phyloP scores from a whole-genome alignment of 2,329 filamentous ascomycete genomes.

The Cercospora sp. region DNA sequence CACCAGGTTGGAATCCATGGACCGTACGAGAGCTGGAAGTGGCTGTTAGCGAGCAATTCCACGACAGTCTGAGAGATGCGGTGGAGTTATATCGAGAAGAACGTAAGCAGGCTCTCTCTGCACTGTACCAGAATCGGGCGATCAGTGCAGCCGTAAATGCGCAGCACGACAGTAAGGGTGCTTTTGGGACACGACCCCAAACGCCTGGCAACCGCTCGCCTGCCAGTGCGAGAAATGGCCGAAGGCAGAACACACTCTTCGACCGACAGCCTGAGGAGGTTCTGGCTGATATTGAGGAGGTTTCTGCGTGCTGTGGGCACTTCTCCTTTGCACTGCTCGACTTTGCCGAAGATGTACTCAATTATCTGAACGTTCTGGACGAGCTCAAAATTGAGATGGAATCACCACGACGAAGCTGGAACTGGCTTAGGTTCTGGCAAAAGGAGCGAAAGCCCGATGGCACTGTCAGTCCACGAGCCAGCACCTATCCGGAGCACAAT shows the following conservation, averaged over 20 bases:
- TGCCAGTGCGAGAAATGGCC: conserved; percentile 12
- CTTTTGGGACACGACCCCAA: conserved; percentile 48
- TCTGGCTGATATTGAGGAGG: conserved; percentile 93
- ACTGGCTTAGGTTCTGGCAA: conserved; percentile 82
- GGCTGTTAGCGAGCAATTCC: conserved; percentile 75
- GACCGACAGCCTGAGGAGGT: conserved; percentile 56
- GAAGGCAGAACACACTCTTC: conserved; percentile 25
- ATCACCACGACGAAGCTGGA: conserved; percentile 66
- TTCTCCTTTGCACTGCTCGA: conserved; percentile 91
- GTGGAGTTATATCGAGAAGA: conserved; percentile 76
- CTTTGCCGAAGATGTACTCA: conserved; percentile 85
- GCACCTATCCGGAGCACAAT: conserved; percentile 31
- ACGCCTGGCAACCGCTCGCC: conserved; percentile 22
- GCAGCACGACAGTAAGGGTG: conserved; percentile 62
- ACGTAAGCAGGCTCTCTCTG: conserved; percentile 71
- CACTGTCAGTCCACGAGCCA: conserved; percentile 17
- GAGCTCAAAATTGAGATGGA: conserved; percentile 72
- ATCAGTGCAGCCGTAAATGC: conserved; percentile 50
- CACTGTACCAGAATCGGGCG: conserved; percentile 80
- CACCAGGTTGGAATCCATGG: conserved; percentile 28
- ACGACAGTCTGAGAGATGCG: conserved; percentile 76
- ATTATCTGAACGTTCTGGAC: conserved; percentile 79
- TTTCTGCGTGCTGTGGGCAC: conserved; percentile 95
- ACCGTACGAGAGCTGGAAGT: conserved; percentile 61
- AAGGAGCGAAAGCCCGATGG: conserved; percentile 11